Percentiles rank a stretch among this genome's conserved stretches.
Conservation (phyloP, 2,329 filamentous ascomycete genomes). For the Rhinocladiella similis region DNA sequence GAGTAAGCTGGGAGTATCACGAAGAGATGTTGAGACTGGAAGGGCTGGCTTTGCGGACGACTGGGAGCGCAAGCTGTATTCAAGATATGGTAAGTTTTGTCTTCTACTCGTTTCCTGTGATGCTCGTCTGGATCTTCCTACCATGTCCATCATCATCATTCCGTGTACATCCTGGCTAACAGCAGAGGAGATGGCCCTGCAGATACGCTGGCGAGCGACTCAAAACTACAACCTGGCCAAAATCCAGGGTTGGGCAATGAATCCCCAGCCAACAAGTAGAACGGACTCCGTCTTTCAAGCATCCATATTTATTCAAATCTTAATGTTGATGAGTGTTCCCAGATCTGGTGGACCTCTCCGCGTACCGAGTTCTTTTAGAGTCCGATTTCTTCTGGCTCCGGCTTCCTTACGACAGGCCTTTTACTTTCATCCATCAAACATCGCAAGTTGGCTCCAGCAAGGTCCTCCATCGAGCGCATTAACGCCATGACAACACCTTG, state of each 20-base stretch:
- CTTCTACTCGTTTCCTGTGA: not conserved
- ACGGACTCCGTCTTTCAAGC: slow-evolving; percentile 22
- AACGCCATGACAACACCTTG: not conserved
- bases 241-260: slow-evolving; percentile 48
- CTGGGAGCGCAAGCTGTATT: slow-evolving; percentile 41
- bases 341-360: not conserved
- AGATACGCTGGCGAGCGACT: slow-evolving; percentile 53
- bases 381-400: not conserved
- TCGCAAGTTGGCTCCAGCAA: not conserved
- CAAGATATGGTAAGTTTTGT: slow-evolving; percentile 41
- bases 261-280: slow-evolving; percentile 50
- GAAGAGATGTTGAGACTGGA: slow-evolving; percentile 61
- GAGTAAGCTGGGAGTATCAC: slow-evolving; percentile 55
- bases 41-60: slow-evolving; percentile 47
- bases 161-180: not conserved
- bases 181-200: slow-evolving; percentile 50
- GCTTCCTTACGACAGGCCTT: not conserved
- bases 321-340: not conserved
- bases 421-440: no score
- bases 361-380: not conserved
- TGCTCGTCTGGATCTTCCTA: no score
- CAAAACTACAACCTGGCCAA: slow-evolving; percentile 43
- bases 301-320: not conserved
- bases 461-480: not conserved
- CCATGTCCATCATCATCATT: no score